These are phyloP conservation scores for Acacia confusa DNA, from an alignment of 306 rosid species.

Conservation along the genomic window DNA sequence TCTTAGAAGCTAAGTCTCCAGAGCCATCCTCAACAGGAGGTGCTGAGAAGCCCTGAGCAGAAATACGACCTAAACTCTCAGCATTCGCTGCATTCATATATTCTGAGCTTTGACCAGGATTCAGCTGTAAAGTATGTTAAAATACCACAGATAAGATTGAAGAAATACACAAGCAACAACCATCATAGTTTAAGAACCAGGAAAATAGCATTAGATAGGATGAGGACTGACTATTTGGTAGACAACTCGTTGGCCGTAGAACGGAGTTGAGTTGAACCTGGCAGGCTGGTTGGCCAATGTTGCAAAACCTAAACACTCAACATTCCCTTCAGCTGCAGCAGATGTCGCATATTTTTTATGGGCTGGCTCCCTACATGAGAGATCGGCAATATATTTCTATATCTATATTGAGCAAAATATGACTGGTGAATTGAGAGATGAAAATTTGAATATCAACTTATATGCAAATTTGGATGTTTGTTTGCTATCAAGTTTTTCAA, in stretches of 20 bases:
- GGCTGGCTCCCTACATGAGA: slow-evolving; percentile 15
- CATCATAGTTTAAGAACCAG: neutral
- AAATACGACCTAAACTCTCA: neutral
- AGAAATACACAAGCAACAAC: neutral
- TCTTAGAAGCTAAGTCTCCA: neutral
- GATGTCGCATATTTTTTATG: neutral
- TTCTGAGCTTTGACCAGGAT: slow-evolving; percentile 1
- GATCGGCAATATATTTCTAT: neutral
- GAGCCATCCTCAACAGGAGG: neutral
- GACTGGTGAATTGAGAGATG: neutral
- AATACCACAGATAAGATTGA: neutral
- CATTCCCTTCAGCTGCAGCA: slow-evolving; percentile 7
- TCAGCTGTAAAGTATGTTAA: neutral
- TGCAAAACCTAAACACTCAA: neutral
- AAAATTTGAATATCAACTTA: neutral
- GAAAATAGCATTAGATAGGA: neutral
- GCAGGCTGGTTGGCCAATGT: neutral
- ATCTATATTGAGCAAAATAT: neutral
- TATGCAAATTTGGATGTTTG: neutral
- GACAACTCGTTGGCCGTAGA: neutral
- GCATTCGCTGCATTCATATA: neutral
- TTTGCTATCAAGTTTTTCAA: neutral
- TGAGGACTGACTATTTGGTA: slow-evolving; percentile 7
- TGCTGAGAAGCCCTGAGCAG: slow-evolving; percentile 20
- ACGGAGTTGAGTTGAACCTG: neutral